These are phyloP conservation scores for Mortierella sp. DNA, from an alignment of 371 early-diverging fungal genomes.

Conservation along the genomic window DNA sequence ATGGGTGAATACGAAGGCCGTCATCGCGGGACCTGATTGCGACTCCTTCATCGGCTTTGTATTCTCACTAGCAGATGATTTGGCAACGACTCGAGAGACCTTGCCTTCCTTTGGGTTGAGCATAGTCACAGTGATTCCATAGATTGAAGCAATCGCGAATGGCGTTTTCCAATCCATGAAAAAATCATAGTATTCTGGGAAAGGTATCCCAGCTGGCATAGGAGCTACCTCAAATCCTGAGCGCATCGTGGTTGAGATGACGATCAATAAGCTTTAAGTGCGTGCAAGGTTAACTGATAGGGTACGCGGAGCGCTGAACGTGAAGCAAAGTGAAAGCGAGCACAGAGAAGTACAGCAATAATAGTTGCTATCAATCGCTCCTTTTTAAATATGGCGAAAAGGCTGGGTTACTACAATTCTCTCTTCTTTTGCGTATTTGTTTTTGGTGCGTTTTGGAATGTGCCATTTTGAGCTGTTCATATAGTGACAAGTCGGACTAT, in stretches of 20 bases:
- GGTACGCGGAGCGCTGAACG: too few relatives aligned
- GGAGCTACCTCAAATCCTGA: constrained; percentile 8
- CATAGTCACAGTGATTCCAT: constrained; percentile 62
- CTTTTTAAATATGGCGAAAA: too few relatives aligned
- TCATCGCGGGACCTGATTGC: constrained; percentile 67
- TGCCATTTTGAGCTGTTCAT: too few relatives aligned
- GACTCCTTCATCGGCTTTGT: constrained; percentile 50
- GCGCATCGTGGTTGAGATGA: neutral
- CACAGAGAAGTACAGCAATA: too few relatives aligned
- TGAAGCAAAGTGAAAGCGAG: too few relatives aligned
- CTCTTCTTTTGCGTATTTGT: too few relatives aligned
- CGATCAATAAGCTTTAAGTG: too few relatives aligned
- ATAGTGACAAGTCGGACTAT: too few relatives aligned
- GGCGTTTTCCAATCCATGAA: constrained; percentile 86
- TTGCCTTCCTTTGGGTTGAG: constrained; percentile 74
- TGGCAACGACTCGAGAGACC: constrained; percentile 67
- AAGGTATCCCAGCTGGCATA: constrained; percentile 65
- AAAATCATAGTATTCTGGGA: constrained; percentile 73
- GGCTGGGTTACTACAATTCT: too few relatives aligned
- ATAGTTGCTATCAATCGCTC: too few relatives aligned
- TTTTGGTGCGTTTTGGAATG: too few relatives aligned
- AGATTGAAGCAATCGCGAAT: constrained; percentile 69
- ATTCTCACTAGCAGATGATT: constrained; percentile 54
- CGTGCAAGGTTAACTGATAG: too few relatives aligned
- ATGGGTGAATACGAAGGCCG: constrained; percentile 81